Evolutionary conservation across 2,329 filamentous ascomycete genomes (phyloP).

Genomic region (Chaetomium sp.): DNA sequence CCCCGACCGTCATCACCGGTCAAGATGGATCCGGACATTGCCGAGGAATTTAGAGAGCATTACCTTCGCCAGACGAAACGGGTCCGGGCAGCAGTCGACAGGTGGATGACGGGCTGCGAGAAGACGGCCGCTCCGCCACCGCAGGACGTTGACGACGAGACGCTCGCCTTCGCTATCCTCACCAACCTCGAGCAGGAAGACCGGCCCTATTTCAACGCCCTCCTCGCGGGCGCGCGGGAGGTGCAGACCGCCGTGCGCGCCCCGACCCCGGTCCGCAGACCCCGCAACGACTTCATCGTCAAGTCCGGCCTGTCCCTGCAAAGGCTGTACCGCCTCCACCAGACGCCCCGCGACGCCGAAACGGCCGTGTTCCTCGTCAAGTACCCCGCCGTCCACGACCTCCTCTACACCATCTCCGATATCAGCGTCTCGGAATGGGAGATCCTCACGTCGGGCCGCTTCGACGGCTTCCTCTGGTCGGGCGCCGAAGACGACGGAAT

Average conservation of each 20-base stretch:
- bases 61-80: constrained; percentile 92
- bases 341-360: constrained; percentile 80
- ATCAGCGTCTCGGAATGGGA: constrained; percentile 96
- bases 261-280: constrained; percentile 67
- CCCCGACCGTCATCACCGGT: constrained; percentile 62
- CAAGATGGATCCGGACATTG: constrained; percentile 89
- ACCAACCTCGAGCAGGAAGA: constrained; percentile 79
- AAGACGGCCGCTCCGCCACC: constrained; percentile 74
- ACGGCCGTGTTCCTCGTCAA: constrained; percentile 83
- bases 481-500: constrained; percentile 67
- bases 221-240: constrained; percentile 65
- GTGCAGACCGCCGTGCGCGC: constrained; percentile 61
- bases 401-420: constrained; percentile 82
- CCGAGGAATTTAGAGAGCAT: constrained; percentile 89
- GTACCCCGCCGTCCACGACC: constrained; percentile 78
- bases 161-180: constrained; percentile 87
- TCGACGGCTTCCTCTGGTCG: constrained; percentile 94
- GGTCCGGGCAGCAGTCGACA: constrained; percentile 86
- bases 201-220: constrained; percentile 77
- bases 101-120: constrained; percentile 81
- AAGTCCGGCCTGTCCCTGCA: constrained; percentile 79
- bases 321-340: constrained; percentile 75
- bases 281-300: constrained; percentile 71
- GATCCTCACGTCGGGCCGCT: constrained; percentile 88
- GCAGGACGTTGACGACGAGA: constrained; percentile 91